These are phyloP conservation scores for Ocimum tenuiflorum DNA, from an alignment of 257 asterid genomes.

Conservation along the genomic window DNA sequence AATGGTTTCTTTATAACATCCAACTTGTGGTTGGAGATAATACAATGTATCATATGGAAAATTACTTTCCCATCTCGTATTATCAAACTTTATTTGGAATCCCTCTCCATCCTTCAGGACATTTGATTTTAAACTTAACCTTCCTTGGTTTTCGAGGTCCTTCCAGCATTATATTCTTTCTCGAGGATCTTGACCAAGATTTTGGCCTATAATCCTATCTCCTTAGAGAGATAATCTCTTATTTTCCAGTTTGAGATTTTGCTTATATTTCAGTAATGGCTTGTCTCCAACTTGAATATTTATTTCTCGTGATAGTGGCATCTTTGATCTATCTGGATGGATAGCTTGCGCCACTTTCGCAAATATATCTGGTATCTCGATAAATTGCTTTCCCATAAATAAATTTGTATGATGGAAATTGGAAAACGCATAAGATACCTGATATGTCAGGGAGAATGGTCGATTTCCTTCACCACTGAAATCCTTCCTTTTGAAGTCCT, in stretches of 20 bases:
- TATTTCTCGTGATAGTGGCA: neutral
- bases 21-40: neutral
- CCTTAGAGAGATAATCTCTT: neutral
- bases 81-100: neutral
- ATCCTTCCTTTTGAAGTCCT: neutral
- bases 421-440: neutral
- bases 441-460: neutral
- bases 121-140: neutral
- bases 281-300: neutral
- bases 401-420: neutral
- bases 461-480: neutral
- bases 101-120: neutral
- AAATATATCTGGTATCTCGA: neutral
- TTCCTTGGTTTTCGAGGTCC: too few species aligned
- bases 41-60: neutral
- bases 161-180: neutral
- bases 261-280: neutral
- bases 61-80: neutral
- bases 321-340: neutral
- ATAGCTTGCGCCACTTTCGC: neutral
- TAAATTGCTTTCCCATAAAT: neutral
- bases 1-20: neutral
- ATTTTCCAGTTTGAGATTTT: neutral
- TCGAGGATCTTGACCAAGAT: neutral
- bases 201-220: neutral